Percentiles rank a stretch among this genome's conserved stretches.
These are phyloP conservation scores for Schoenoplectus tabernaemontani DNA, from an alignment of 202 grass and related monocot species.

Conservation along the genomic window DNA sequence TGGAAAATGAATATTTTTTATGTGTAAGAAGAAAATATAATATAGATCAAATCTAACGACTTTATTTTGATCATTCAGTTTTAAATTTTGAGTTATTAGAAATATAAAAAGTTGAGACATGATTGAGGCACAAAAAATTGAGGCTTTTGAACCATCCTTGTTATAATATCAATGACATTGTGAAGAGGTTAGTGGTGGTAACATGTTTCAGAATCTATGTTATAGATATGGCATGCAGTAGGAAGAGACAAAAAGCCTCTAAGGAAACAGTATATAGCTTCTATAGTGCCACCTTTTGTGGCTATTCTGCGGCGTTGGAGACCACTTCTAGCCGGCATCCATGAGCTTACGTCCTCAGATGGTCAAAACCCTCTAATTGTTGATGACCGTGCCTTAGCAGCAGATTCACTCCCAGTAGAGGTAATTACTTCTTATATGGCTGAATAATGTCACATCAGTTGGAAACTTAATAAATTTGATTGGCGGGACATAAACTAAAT, in stretches of 20 bases:
- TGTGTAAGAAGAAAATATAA: no score
- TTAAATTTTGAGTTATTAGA: no score
- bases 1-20: no score
- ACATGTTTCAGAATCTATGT: not conserved
- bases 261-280: slow-evolving; percentile 79
- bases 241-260: slow-evolving; percentile 66
- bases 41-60: no score
- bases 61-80: no score
- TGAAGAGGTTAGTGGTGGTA: not conserved
- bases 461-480: not conserved
- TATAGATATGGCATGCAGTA: slow-evolving; percentile 93
- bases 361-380: slow-evolving; percentile 85
- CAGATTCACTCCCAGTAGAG: slow-evolving; percentile 77
- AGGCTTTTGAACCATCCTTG: no score
- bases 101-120: no score
- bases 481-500: not conserved
- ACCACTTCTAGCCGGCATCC: slow-evolving; percentile 87
- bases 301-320: slow-evolving; percentile 89
- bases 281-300: slow-evolving; percentile 88
- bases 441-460: not conserved
- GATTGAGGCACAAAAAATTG: no score
- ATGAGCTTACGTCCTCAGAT: slow-evolving; percentile 98
- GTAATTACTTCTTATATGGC: slow-evolving; percentile 28
- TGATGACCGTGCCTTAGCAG: slow-evolving; percentile 88
- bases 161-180: slow-evolving; percentile 11